Conservation (phyloP, 1,284 basidiomycete species). For the Ustilago crameri region DNA sequence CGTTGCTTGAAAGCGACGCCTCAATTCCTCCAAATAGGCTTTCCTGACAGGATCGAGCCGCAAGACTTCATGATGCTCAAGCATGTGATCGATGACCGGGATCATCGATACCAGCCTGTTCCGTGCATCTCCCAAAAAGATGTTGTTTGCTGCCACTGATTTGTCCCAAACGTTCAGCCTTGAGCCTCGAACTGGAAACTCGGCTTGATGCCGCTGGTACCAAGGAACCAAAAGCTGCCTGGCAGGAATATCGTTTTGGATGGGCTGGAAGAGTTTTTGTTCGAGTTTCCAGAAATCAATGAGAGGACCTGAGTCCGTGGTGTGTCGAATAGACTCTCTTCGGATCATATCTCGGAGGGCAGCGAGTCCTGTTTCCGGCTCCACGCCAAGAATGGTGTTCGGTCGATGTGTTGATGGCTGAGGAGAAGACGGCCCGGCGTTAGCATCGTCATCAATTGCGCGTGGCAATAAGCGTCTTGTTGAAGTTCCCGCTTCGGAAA, state of each 20-base stretch:
- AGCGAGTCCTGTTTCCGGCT: no score
- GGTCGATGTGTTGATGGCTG: no score
- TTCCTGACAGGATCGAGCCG: neutral
- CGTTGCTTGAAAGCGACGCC: neutral
- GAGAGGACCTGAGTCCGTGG: neutral
- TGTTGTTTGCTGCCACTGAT: neutral
- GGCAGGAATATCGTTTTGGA: neutral
- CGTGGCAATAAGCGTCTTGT: constrained; percentile 1
- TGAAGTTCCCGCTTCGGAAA: neutral
- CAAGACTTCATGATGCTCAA: constrained; percentile 2
- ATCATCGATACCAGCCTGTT: constrained; percentile 11
- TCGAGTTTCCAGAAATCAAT: neutral
- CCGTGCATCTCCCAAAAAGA: constrained; percentile 3
- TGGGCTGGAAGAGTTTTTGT: neutral
- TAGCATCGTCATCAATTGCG: neutral
- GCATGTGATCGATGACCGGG: constrained; percentile 7
- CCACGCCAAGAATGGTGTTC: no score
- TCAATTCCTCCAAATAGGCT: neutral
- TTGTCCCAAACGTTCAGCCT: neutral
- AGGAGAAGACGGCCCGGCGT: neutral
- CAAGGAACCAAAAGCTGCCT: neutral
- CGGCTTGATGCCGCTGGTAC: constrained; percentile 1
- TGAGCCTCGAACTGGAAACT: neutral
- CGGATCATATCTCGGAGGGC: neutral
- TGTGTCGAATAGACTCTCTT: no score